Percentiles rank a stretch among this genome's conserved stretches.
Evolutionary conservation across 345 rosid species (phyloP).

Genomic region (Laguncularia racemosa): DNA sequence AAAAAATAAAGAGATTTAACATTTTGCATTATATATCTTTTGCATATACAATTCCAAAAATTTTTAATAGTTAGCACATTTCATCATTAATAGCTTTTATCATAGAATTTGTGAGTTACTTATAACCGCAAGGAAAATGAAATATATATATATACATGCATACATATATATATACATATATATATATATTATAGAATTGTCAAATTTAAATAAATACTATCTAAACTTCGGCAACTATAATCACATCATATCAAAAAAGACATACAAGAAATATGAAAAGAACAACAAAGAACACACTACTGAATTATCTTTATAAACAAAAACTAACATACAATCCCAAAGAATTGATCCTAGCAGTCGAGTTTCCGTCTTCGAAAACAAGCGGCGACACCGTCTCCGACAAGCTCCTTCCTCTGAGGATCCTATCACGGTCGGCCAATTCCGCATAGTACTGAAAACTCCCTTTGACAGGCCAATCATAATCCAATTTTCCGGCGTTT

Average conservation of each 20-base stretch:
- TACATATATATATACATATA: too few relatives aligned
- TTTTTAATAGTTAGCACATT: too few relatives aligned
- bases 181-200: not conserved
- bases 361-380: constrained; percentile 65
- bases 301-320: constrained; percentile 1
- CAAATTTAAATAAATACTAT: not conserved
- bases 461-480: constrained; percentile 49
- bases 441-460: constrained; percentile 62
- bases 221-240: too few relatives aligned
- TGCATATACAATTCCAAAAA: too few relatives aligned
- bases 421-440: constrained; percentile 54
- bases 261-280: too few relatives aligned
- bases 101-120: too few relatives aligned
- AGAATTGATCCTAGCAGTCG: constrained; percentile 60
- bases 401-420: constrained; percentile 47
- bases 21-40: too few relatives aligned
- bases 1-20: too few relatives aligned
- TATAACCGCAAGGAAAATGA: too few relatives aligned
- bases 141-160: too few relatives aligned
- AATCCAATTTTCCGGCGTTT: constrained; percentile 21
- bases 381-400: constrained; percentile 33
- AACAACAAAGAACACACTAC: not conserved
- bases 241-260: too few relatives aligned
- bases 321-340: constrained; percentile 59
- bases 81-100: too few relatives aligned